Evolutionary conservation across 768 basidiomycete genomes (phyloP).

Genomic region (Suillus decipiens): DNA sequence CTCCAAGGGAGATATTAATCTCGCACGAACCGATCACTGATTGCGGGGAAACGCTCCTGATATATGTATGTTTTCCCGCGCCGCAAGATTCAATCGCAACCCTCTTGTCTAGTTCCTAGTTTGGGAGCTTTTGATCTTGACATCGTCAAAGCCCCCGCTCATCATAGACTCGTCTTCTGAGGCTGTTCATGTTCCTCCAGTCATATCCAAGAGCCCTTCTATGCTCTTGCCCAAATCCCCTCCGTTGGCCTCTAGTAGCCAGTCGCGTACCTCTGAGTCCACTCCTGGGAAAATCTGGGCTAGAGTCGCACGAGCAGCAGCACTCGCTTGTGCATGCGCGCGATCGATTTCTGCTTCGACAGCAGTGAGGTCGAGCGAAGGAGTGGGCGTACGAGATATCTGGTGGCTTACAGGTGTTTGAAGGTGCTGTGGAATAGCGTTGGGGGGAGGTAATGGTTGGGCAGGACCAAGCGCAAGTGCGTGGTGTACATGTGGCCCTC

Average conservation of each 20-base stretch:
- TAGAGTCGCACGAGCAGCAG: constrained; percentile 74
- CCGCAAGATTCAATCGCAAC: background rate
- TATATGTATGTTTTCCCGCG: constrained; percentile 1
- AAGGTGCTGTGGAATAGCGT: constrained; percentile 30
- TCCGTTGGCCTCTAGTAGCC: constrained; percentile 86
- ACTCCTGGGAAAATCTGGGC: constrained; percentile 85
- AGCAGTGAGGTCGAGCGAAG: constrained; percentile 65
- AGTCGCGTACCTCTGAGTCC: constrained; percentile 83
- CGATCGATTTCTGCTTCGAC: constrained; percentile 78
- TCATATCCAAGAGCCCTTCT: constrained; percentile 80
- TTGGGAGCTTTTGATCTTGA: background rate
- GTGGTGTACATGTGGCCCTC: constrained; percentile 48
- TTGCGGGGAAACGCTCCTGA: constrained; percentile 2
- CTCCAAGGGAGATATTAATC: background rate
- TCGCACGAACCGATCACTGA: background rate
- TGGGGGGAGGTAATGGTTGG: constrained; percentile 30
- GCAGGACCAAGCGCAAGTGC: constrained; percentile 52
- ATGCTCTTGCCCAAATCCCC: constrained; percentile 91
- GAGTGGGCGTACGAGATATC: constrained; percentile 71
- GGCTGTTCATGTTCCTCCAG: constrained; percentile 4
- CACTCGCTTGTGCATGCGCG: constrained; percentile 72
- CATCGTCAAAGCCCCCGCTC: background rate
- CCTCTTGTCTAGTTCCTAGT: background rate
- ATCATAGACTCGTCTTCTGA: background rate
- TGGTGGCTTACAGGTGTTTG: constrained; percentile 50